phyloP scores from a whole-genome alignment of 352 stramenopile genomes.

The Blastocystis sp. region DNA sequence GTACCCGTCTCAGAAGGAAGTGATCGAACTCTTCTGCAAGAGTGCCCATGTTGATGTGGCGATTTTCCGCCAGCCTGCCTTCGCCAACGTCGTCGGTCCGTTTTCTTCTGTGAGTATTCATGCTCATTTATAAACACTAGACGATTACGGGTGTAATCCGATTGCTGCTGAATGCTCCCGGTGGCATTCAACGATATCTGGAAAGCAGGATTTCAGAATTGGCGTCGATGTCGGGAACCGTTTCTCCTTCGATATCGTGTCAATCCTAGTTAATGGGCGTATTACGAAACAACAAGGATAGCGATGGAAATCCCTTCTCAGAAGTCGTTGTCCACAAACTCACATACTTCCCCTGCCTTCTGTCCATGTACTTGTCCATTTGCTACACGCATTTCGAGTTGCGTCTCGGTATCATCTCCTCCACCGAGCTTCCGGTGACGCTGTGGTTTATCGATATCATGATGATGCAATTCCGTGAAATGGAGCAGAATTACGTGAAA shows the following conservation, averaged over 20 bases:
- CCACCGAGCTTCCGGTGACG: slow-evolving; percentile 21
- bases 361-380: slow-evolving; percentile 27
- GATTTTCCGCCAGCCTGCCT: background rate
- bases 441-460: slow-evolving; percentile 24
- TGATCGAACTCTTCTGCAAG: slow-evolving; percentile 41
- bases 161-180: background rate
- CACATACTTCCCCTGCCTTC: slow-evolving; percentile 33
- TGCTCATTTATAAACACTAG: background rate
- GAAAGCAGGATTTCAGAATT: background rate
- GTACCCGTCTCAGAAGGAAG: background rate
- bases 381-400: slow-evolving; percentile 26
- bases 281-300: slow-evolving; percentile 58
- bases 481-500: slow-evolving; percentile 4
- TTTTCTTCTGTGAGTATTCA: background rate
- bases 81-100: background rate
- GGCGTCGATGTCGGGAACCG: background rate
- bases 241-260: too few relatives aligned
- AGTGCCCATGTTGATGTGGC: background rate
- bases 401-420: slow-evolving; percentile 20
- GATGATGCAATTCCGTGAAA: slow-evolving; percentile 24
- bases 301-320: background rate
- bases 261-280: too few relatives aligned
- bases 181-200: slow-evolving; percentile 15
- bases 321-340: slow-evolving; percentile 36
- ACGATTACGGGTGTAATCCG: background rate